Percentiles rank a stretch among this genome's conserved stretches.
These are phyloP conservation scores for Fusarium paranaense DNA, from an alignment of 2,329 filamentous ascomycete genomes.

Conservation along the genomic window DNA sequence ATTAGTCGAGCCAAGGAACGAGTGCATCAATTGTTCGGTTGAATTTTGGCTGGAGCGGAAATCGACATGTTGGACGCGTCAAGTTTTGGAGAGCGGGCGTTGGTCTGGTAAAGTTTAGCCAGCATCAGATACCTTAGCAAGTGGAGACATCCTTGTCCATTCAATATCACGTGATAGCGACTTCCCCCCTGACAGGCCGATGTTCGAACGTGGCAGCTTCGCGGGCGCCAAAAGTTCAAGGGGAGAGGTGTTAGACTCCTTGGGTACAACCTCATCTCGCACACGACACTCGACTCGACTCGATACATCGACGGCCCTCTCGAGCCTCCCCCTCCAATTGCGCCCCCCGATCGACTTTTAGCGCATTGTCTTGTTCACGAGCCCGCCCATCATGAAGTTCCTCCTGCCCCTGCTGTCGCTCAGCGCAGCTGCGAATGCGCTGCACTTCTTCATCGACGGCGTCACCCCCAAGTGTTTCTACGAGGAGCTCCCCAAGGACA, in stretches of 20 bases:
- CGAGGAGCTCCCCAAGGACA: constrained; percentile 98
- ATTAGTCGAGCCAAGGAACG: background rate
- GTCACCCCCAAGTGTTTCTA: constrained; percentile 93
- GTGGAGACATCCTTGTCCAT: background rate
- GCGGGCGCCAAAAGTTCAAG: constrained; percentile 30
- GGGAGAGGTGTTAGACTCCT: constrained; percentile 23
- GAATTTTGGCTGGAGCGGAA: constrained; percentile 12
- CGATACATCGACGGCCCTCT: background rate
- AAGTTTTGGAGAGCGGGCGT: constrained; percentile 20
- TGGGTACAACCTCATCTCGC: constrained; percentile 11
- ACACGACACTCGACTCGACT: constrained; percentile 17
- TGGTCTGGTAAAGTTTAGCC: constrained; percentile 20
- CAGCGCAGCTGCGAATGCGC: constrained; percentile 75
- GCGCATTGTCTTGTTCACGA: constrained; percentile 3
- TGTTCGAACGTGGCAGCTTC: constrained; percentile 68
- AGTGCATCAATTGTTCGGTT: constrained; percentile 6
- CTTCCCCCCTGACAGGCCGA: constrained; percentile 48
- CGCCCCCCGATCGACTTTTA: background rate
- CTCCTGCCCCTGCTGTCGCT: constrained; percentile 76
- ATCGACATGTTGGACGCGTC: constrained; percentile 25
- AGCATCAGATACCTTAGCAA: background rate
- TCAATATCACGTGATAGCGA: constrained; percentile 51
- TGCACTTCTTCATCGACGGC: constrained; percentile 97
- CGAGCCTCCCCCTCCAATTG: constrained; percentile 32
- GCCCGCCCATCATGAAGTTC: constrained; percentile 62